A percentile compares a stretch with the other conserved stretches of the same genome.
Evolutionary conservation across 768 basidiomycete species (phyloP).

Genomic region (Hypholoma fasciculare): DNA sequence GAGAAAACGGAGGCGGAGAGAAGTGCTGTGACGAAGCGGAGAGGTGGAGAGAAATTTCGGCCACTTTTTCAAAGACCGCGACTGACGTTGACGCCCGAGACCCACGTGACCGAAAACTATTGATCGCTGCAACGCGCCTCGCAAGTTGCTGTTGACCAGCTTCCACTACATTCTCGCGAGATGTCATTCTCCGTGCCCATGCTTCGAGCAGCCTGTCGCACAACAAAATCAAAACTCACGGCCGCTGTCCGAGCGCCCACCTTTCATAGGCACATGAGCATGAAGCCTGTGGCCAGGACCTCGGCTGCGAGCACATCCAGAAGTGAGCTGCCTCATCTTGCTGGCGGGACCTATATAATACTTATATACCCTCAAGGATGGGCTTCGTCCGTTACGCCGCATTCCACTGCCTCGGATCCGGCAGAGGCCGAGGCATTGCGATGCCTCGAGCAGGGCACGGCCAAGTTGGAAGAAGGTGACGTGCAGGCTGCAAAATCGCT

Average conservation of each 20-base stretch:
- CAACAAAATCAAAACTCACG: background rate
- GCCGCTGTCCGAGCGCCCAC: background rate
- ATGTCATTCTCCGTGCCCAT: background rate
- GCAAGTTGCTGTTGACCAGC: too few relatives aligned
- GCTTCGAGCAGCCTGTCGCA: background rate
- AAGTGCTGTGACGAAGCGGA: slow-evolving; percentile 14
- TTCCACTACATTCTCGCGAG: background rate
- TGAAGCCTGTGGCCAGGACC: background rate
- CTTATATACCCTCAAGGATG: slow-evolving; percentile 48
- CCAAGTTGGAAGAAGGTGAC: slow-evolving; percentile 85
- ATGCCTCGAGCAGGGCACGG: slow-evolving; percentile 81
- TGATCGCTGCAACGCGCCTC: background rate
- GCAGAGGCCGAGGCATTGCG: slow-evolving; percentile 77
- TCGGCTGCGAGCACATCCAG: slow-evolving; percentile 12
- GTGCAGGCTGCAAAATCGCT: slow-evolving; percentile 74
- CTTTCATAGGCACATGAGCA: background rate
- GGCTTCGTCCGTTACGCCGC: slow-evolving; percentile 78
- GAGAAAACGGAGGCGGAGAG: slow-evolving; percentile 16
- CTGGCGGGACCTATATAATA: background rate
- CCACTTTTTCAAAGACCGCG: slow-evolving; percentile 28
- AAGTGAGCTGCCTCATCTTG: slow-evolving; percentile 1
- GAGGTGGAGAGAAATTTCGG: slow-evolving; percentile 16
- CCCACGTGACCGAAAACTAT: slow-evolving; percentile 23
- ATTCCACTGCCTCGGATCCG: slow-evolving; percentile 82
- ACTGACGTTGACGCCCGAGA: slow-evolving; percentile 1